Evolutionary conservation across 2,329 filamentous ascomycete genomes (phyloP), one percentile per base, ranked within the genome.

Genomic region (Periconia sp.): DNA sequence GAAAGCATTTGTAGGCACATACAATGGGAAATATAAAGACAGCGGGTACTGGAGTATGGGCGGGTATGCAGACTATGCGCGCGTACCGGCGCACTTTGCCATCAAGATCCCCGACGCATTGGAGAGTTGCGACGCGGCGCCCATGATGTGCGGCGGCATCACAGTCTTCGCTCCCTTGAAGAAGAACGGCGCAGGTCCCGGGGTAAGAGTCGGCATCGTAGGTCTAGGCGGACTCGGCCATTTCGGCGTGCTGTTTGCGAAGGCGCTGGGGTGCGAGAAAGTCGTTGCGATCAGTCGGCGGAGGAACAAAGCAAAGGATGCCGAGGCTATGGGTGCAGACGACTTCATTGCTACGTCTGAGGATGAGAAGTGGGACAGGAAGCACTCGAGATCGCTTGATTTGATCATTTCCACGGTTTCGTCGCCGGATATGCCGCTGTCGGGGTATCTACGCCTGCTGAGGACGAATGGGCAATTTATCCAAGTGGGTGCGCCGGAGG

Each of bases 101-200:
- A 71, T 83, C 57, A 76, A 72, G 58, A 83, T 85, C 44, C 82
- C 82, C 0, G 73, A 78, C 11, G 61, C 48, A 0, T 49, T 85
- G 19, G 57, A 68, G 1, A 76, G 71, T 21, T 75, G 73, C 8
- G 73, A 78, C 43, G 81, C 80, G 1, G 81, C 87, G 1, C 88
- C 88, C 1, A 83, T 94, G 74, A 77, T 92, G 19, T 92, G 89
- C 61, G 89, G 84, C 1, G 89, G 89, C 1, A 78, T 92, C 38
- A 94, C 89, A 0, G 80, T 86, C 0, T 94, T 81, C 63, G 80
- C 80, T 4, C 88, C 89, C 0, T 70, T 94, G 12, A 78, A 79
- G 36, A 78, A 85, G 19, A 83, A 87, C 24, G 82, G 81, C 1
- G 78, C 82, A 23, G 88, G 88, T 0, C 84, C 85, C 0, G 88